phyloP scores from a whole-genome alignment of 805 yeast species.

The Candida germanica region DNA sequence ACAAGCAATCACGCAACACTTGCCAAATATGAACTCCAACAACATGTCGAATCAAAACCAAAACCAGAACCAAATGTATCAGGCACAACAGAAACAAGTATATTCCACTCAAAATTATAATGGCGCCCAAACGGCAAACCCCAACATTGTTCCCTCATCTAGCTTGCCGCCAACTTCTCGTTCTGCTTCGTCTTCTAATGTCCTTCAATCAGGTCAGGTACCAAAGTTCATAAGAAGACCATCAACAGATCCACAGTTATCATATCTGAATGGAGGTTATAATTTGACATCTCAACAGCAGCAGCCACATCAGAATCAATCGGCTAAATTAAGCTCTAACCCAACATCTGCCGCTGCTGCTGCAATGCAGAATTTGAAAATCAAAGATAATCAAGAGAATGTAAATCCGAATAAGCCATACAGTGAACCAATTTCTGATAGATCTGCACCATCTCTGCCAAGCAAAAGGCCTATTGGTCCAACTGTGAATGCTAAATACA shows the following conservation, averaged over 20 bases:
- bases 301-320: background rate
- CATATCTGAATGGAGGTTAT: constrained; percentile 2
- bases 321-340: constrained; percentile 1
- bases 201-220: background rate
- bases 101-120: background rate
- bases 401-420: background rate
- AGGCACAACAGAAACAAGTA: background rate
- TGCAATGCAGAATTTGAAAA: constrained; percentile 3
- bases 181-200: constrained; percentile 2
- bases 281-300: no score
- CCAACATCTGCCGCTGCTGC: constrained; percentile 8
- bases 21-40: background rate
- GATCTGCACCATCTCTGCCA: constrained; percentile 2
- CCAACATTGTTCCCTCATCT: background rate
- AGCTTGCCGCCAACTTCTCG: constrained; percentile 2
- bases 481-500: constrained; percentile 1
- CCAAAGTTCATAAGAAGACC: constrained; percentile 2
- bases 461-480: background rate
- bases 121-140: background rate
- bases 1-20: constrained; percentile 6
- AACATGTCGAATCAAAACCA: constrained; percentile 1
- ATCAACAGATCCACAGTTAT: background rate
- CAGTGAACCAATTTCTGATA: background rate
- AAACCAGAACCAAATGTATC: background rate
- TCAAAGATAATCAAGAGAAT: background rate